Conservation (phyloP, 2,329 filamentous ascomycete genomes). For the Periconia sp. region DNA sequence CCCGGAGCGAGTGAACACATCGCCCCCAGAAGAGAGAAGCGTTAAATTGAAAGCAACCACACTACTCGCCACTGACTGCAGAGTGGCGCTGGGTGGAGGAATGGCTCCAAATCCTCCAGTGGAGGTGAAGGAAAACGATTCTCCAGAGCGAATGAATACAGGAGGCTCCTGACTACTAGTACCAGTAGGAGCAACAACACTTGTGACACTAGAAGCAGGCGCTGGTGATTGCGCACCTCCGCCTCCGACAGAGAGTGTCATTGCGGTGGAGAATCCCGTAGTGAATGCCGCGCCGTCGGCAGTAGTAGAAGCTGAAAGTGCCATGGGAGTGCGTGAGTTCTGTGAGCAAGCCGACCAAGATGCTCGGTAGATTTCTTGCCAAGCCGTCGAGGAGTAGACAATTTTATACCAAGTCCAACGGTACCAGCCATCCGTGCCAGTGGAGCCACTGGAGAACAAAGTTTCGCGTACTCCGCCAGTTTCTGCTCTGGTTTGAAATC, state of each 20-base stretch:
- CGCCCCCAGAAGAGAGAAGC: conserved; percentile 2
- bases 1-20: conserved; percentile 1
- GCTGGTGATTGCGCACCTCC: conserved; percentile 11
- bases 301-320: conserved; percentile 29
- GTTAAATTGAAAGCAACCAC: conserved; percentile 2
- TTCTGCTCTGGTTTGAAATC: conserved; percentile 18
- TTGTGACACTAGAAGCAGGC: conserved; percentile 3
- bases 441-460: conserved; percentile 23
- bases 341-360: conserved; percentile 19
- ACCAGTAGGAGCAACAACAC: conserved; percentile 1
- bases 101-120: conserved; percentile 16
- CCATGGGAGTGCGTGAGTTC: conserved; percentile 16
- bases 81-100: conserved; percentile 3
- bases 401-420: conserved; percentile 26
- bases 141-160: conserved; percentile 14
- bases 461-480: conserved; percentile 25
- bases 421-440: conserved; percentile 20
- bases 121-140: conserved; percentile 14
- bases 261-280: conserved; percentile 23
- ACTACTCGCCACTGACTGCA: neutral
- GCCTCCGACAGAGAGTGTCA: conserved; percentile 16
- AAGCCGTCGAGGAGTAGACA: conserved; percentile 29
- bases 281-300: conserved; percentile 20
- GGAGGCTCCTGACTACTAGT: conserved; percentile 6
- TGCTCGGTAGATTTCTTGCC: conserved; percentile 26